Conservation (phyloP, 352 stramenopile species). For the Phytophthora rubi region DNA sequence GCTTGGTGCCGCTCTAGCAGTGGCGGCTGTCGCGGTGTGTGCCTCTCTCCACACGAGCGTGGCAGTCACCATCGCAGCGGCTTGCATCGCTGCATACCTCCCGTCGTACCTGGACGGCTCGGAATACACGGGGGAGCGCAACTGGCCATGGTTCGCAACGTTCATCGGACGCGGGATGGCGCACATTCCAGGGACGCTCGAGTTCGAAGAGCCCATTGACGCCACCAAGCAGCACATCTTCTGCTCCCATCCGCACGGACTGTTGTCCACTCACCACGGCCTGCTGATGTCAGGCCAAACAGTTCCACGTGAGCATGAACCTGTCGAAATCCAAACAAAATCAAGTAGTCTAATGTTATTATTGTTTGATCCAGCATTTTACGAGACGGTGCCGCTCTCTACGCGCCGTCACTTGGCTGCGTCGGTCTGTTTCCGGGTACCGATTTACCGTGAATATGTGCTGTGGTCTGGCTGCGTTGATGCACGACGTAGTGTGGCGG, state of each 20-base stretch:
- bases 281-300: slow-evolving; percentile 65
- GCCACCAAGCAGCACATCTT: slow-evolving; percentile 79
- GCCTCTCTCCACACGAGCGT: slow-evolving; percentile 30
- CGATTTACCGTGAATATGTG: slow-evolving; percentile 78
- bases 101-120: slow-evolving; percentile 66
- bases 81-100: slow-evolving; percentile 49
- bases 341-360: slow-evolving; percentile 5
- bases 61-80: slow-evolving; percentile 23
- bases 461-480: slow-evolving; percentile 84
- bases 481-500: slow-evolving; percentile 63
- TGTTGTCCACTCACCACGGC: slow-evolving; percentile 76
- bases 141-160: slow-evolving; percentile 62
- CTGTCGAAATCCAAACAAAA: neutral
- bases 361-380: slow-evolving; percentile 53
- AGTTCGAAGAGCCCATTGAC: slow-evolving; percentile 74
- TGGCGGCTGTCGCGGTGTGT: slow-evolving; percentile 42
- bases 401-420: slow-evolving; percentile 73
- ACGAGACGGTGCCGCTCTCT: slow-evolving; percentile 67
- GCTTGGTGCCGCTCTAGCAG: slow-evolving; percentile 35
- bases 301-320: slow-evolving; percentile 50
- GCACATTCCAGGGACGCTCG: slow-evolving; percentile 58
- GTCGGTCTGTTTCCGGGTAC: slow-evolving; percentile 78
- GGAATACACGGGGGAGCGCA: slow-evolving; percentile 63
- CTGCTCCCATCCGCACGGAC: slow-evolving; percentile 77
- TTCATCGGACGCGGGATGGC: slow-evolving; percentile 44